Evolutionary conservation across 2,329 filamentous ascomycete species (phyloP), one percentile per base, ranked within the genome.

Genomic region (Fusarium equiseti): DNA sequence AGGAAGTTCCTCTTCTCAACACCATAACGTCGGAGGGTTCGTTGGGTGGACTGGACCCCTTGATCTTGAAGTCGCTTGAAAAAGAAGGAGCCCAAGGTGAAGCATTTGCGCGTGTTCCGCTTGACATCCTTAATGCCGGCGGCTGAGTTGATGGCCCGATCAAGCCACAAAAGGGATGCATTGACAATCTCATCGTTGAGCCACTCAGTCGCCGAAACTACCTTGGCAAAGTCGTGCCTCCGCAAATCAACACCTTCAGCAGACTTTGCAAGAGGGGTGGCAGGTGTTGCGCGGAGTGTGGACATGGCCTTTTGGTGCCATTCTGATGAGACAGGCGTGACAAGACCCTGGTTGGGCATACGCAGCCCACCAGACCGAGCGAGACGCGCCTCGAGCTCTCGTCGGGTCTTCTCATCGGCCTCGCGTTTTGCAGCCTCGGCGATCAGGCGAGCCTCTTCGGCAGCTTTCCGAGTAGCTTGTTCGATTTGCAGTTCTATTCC

Each of bases 151-250:
- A 90, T 80, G 52, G 85, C 85, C 18, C 84, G 82, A 50, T 90
- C 88, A 16, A 94, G 81, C 75, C 88, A 87, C 29, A 85, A 80
- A 27, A 94, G 83, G 50, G 88, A 88, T 16, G 88, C 87, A 72
- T 93, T 92, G 72, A 95, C 88, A 53, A 92, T 88, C 72, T 92
- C 90, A 77, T 95, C 92, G 69, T 95, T 94, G 9, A 95, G 85
- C 92, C 92, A 95, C 29, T 83, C 83, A 1, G 80, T 83, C 11
- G 81, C 78, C 20, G 83, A 82, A 18, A 91, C 83, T 10, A 94
- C 80, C 49, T 86, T 90, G n/a, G 80, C 82, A 73, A 94, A 90
- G 75, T 93, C 91, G 55, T 88, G 86, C 9, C 75, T 76, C 31
- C 75, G 74, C 18, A 92, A 79, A 15, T 86, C 81, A 5, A 82